Base-by-base conservation (phyloP, 495 filamentous ascomycete species). In the Aspergillus kassunensis region DNA sequence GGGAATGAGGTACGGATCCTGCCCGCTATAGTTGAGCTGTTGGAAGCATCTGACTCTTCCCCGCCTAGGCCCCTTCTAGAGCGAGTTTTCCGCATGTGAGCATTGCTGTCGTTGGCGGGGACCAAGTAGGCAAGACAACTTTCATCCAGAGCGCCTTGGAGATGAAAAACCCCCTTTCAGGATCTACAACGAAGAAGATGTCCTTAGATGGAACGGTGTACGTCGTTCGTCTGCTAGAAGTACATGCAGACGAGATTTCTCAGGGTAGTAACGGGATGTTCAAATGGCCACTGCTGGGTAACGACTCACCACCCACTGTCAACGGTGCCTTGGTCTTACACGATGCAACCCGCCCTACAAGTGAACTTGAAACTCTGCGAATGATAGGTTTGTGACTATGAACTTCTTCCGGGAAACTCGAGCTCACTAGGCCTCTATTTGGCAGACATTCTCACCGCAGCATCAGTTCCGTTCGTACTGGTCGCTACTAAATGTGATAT, bases 401-500 rank as follows among this genome's bases (percentile, higher is more conserved):
- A 16, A 45, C 6, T 13, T 30, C 42, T 40, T 30, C 13, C 2
- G n/a, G 0, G 18, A 10, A 11, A 2, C 25, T 8, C 13, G n/a
- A 23, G 18, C 24, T 44, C 5, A 44, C 25, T n/a, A n/a, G 11
- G 18, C n/a, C n/a, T 12, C 40, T 27, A 16, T 23, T 29, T 21
- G 11, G 6, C 35, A 96, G 90, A 85, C 67, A 83, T 80, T 9
- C 75, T 93, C 53, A 73, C 76, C 45, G 83, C 82, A 53, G 80
- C 83, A 13, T 72, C 76, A 18, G 68, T 93, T 19, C 90, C 90
- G 7, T 83, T 83, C 51, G 70, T 90, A 36, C 78, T 95, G 40
- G 90, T 92, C 29, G 85, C 89, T 44, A 90, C 84, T 57, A 95
- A 95, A 75, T 92, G 87, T 71, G 90, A 95, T 61, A 75, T 92